Evolutionary conservation across 73 alveolate genomes (phyloP).

Genomic region (Uronychia setigera): DNA sequence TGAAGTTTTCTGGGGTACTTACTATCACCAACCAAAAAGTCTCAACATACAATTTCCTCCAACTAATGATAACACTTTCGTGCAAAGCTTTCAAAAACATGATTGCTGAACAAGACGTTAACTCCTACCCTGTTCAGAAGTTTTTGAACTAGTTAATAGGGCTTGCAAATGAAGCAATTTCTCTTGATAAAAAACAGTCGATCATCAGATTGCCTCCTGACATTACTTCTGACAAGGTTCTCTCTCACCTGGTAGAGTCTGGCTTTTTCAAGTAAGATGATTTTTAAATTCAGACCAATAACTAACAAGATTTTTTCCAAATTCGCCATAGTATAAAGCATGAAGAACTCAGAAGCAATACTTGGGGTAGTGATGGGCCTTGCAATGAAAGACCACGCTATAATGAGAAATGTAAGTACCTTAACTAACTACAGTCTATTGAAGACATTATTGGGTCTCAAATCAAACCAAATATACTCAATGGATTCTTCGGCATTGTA

Average conservation of each 20-base stretch:
- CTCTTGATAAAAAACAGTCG: background rate
- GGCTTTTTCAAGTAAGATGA: constrained; percentile 16
- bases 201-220: background rate
- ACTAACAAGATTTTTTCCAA: background rate
- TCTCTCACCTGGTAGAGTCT: constrained; percentile 8
- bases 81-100: background rate
- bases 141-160: background rate
- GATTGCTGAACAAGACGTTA: background rate
- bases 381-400: background rate
- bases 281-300: constrained; percentile 6
- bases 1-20: background rate
- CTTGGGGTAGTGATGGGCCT: constrained; percentile 29
- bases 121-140: background rate
- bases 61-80: background rate
- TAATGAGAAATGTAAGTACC: background rate
- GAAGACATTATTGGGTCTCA: background rate
- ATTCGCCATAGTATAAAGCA: background rate
- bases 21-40: no score
- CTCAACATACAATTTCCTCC: background rate
- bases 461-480: background rate
- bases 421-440: background rate
- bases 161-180: background rate
- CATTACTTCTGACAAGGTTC: background rate
- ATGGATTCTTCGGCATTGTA: constrained; percentile 22
- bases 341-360: constrained; percentile 21